Evolutionary conservation across 805 yeast species (phyloP), one percentile per base, ranked within the genome.

Genomic region (Yarrowia phangngaensis): DNA sequence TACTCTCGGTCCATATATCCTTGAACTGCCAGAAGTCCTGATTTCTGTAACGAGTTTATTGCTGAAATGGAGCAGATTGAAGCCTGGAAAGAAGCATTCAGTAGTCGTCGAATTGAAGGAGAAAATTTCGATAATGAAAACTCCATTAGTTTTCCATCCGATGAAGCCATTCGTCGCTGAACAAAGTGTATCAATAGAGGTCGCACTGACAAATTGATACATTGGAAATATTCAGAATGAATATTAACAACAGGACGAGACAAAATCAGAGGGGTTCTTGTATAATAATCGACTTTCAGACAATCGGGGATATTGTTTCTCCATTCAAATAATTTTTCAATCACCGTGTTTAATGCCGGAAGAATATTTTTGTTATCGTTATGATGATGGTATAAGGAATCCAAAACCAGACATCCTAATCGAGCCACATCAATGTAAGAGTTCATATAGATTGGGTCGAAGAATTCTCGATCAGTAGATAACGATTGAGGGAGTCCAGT

Each of bases 1-100:
- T 56, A 57, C 38, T 57, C 60, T 22, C 60, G 30, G 41, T 57
- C 60, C 29, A 57, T 46, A 30, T 56, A 57, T 2, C 59, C 58
- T 24, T 43, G 53, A 1, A 48, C 45, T 8, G 58, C 53, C 19
- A 52, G 50, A 6, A 52, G 31, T 6, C 51, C 34, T 4, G 45
- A 20, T 11, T 27, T 26, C n/a, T 45, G 15, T 6, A 55, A 40
- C 12, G 50, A 27, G 9, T 34, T 19, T 14, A 53, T 50, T 3
- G 56, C 48, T 7, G 52, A 41, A n/a, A 57, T 56, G 12, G 56
- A 51, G 19, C 56, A 58, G 14, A 55, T 51, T 1, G 58, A 57
- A 3, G 60, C 59, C 27, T 53, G 50, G 38, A 57, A 43, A 8
- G 60, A 56, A 3, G 58, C 53, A 24, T 57, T 56, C 14, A 57